Base-by-base conservation (phyloP, 2,329 filamentous ascomycete species). In the Penicillium thymicola region DNA sequence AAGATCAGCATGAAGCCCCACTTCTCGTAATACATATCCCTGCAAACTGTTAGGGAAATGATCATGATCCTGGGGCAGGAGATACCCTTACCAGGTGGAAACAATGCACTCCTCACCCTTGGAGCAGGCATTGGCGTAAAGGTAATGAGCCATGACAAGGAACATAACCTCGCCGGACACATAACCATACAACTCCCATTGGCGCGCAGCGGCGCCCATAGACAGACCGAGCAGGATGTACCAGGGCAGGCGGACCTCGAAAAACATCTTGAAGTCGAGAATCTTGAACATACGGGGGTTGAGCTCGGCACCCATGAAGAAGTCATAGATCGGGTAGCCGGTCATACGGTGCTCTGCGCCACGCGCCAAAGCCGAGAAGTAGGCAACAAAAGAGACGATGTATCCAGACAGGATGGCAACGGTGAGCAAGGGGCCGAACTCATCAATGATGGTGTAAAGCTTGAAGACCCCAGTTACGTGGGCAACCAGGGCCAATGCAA, bases 1-100 rank as follows among this genome's bases (percentile, higher is more conserved):
- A 96, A 96, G 75, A 95, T 95, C 64, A 96, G 84, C 92, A 96
- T 96, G 80, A 96, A 96, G 51, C 92, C 92, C 85, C 90, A 92
- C 78, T 96, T 96, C 81, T 96, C 92, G 68, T 91, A 93, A 80
- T 95, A 96, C 88, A 96, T 96, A 69, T 96, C 92, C 88, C 83
- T 85, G 51, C 27, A 11, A 21, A 27, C 27, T 23, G 50, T 70
- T 43, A 67, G 63, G 63, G n/a, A 18, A 8, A 23, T 44, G 9
- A 28, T 5, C 14, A n/a, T 16, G 3, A 44, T 23, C 13, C 18
- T 25, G 14, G 14, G 21, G 28, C 9, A 18, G 2, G n/a, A 28
- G 6, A 4, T 13, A 9, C 14, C 51, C 79, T 68, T 73, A 85
- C 86, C 92, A 96, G 48, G 90, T 94, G 9, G 89, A 89, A 57